These are phyloP conservation scores for Austropuccinia psidii DNA, from an alignment of 1,284 basidiomycete genomes.

Conservation along the genomic window DNA sequence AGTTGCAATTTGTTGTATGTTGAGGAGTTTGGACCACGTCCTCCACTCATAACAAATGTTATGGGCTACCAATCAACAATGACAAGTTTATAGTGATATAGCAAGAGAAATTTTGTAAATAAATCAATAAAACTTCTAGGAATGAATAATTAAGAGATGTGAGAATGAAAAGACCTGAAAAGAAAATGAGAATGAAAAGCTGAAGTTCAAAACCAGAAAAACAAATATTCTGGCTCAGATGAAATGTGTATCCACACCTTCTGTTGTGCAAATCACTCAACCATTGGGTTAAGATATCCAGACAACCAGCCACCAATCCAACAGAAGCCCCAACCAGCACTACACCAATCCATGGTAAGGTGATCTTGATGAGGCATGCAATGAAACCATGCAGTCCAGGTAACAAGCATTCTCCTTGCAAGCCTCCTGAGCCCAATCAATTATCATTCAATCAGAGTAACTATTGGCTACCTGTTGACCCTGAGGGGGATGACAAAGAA, in stretches of 20 bases:
- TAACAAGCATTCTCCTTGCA: constrained; percentile 20
- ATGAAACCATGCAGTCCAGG: constrained; percentile 43
- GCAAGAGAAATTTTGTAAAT: no score
- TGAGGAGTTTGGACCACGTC: constrained; percentile 48
- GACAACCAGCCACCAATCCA: constrained; percentile 62
- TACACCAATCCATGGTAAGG: constrained; percentile 61
- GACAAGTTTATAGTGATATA: background rate
- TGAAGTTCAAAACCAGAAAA: constrained; percentile 65
- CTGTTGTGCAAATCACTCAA: constrained; percentile 64
- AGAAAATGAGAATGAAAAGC: constrained; percentile 45
- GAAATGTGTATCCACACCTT: constrained; percentile 61
- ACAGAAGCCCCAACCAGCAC: constrained; percentile 61
- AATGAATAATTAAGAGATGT: no score
- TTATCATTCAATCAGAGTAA: constrained; percentile 21
- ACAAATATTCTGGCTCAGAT: constrained; percentile 64
- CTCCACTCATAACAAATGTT: constrained; percentile 65
- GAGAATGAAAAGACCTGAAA: background rate
- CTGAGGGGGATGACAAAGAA: background rate
- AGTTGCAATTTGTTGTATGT: constrained; percentile 66
- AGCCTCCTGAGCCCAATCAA: constrained; percentile 34
- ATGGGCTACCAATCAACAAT: constrained; percentile 53
- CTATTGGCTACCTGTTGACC: constrained; percentile 15
- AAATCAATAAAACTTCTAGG: no score
- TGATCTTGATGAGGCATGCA: constrained; percentile 56
- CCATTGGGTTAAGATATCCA: constrained; percentile 69